These are phyloP conservation scores for Phalaenopsis aphrodite DNA, from an alignment of 106 monocot genomes.

Conservation along the genomic window DNA sequence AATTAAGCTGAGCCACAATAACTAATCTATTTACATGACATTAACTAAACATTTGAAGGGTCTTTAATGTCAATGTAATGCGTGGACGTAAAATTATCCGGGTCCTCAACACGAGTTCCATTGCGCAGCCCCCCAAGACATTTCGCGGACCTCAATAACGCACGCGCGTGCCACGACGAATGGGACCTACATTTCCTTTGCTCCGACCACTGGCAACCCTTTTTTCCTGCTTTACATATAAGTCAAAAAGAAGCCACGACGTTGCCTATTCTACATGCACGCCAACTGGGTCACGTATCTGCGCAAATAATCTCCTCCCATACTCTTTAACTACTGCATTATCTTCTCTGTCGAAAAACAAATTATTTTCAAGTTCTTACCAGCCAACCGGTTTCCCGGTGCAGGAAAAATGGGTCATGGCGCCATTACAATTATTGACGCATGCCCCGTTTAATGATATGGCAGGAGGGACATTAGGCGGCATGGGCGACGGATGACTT, in stretches of 20 bases:
- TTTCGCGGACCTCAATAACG: neutral
- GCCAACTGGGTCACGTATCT: neutral
- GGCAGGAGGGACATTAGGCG: neutral
- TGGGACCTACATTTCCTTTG: neutral
- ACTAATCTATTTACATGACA: too few relatives aligned
- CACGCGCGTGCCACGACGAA: neutral
- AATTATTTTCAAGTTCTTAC: neutral
- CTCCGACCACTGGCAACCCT: neutral
- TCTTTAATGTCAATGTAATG: too few relatives aligned
- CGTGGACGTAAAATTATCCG: too few relatives aligned
- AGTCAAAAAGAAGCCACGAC: neutral
- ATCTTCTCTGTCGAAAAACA: neutral
- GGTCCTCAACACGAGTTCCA: neutral
- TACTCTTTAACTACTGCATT: neutral
- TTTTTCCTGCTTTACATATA: neutral
- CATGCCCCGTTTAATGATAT: constrained; percentile 7
- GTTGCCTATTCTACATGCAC: neutral
- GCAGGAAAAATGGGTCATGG: neutral
- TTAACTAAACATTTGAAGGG: too few relatives aligned
- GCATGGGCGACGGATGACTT: constrained; percentile 7
- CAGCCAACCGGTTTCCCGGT: neutral
- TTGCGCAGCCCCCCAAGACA: neutral
- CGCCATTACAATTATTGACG: constrained; percentile 7
- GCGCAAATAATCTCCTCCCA: neutral
- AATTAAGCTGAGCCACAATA: too few relatives aligned